Percentiles rank a stretch among this genome's conserved stretches.
These are phyloP conservation scores for Mucor indicus DNA, from an alignment of 371 early-diverging fungal species.

Conservation along the genomic window DNA sequence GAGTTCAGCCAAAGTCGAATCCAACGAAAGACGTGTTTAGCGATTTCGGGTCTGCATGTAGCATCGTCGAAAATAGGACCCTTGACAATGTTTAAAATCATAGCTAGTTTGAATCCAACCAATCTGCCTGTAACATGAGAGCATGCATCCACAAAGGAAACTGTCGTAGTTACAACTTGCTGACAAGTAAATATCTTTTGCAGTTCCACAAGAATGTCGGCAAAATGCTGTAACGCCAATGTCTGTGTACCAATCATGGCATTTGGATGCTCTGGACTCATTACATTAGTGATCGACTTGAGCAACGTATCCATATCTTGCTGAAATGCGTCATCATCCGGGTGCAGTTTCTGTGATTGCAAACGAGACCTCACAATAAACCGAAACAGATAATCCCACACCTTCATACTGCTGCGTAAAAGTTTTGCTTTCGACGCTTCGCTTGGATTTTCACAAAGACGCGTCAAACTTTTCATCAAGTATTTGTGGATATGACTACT, in stretches of 20 bases:
- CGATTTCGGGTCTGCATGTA: constrained; percentile 47
- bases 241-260: constrained; percentile 66
- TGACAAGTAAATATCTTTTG: constrained; percentile 43
- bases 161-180: constrained; percentile 49
- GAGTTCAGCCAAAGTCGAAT: constrained; percentile 55
- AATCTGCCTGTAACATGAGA: constrained; percentile 54
- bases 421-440: constrained; percentile 47
- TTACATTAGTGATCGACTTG: constrained; percentile 42
- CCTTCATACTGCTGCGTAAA: constrained; percentile 64
- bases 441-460: constrained; percentile 43
- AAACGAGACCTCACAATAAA: constrained; percentile 52
- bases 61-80: constrained; percentile 59
- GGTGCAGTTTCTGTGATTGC: constrained; percentile 29
- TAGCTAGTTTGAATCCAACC: constrained; percentile 53
- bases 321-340: constrained; percentile 39
- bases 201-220: constrained; percentile 54
- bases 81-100: constrained; percentile 56
- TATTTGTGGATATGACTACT: constrained; percentile 9
- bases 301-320: constrained; percentile 36
- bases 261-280: constrained; percentile 53
- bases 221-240: constrained; percentile 65
- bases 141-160: constrained; percentile 52
- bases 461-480: constrained; percentile 46
- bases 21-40: constrained; percentile 57
- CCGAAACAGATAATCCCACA: constrained; percentile 65